Conservation (phyloP, 768 basidiomycete genomes). For the Plicaturopsis crispa region DNA sequence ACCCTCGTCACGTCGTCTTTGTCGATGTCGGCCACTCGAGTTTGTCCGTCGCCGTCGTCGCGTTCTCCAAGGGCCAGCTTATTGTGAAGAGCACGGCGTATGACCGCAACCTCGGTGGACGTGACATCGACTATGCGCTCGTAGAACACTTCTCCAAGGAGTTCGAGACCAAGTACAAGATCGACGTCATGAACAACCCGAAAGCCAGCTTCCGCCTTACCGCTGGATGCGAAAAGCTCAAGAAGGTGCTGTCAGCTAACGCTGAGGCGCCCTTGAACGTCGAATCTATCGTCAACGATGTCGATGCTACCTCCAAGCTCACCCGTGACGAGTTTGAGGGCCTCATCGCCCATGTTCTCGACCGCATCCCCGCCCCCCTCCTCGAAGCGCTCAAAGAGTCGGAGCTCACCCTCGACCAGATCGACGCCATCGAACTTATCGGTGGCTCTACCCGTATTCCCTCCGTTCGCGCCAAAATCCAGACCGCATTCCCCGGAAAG, state of each 20-base stretch:
- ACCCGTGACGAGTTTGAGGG: slow-evolving; percentile 76
- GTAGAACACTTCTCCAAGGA: slow-evolving; percentile 83
- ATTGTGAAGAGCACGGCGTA: slow-evolving; percentile 82
- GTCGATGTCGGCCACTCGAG: slow-evolving; percentile 94
- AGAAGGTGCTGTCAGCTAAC: slow-evolving; percentile 96
- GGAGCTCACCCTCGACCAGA: slow-evolving; percentile 73
- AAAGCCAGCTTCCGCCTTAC: slow-evolving; percentile 90
- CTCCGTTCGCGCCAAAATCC: slow-evolving; percentile 83
- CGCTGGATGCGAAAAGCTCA: slow-evolving; percentile 87
- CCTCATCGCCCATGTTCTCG: slow-evolving; percentile 70
- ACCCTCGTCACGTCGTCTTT: slow-evolving; percentile 83
- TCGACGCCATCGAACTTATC: slow-evolving; percentile 88
- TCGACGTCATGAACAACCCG: slow-evolving; percentile 85
- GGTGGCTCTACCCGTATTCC: slow-evolving; percentile 93
- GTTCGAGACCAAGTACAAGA: slow-evolving; percentile 97
- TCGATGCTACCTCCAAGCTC: slow-evolving; percentile 86
- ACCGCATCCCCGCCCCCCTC: slow-evolving; percentile 70
- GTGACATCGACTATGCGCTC: slow-evolving; percentile 92
- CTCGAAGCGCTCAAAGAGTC: slow-evolving; percentile 75
- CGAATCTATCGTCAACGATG: slow-evolving; percentile 93
- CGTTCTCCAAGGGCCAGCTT: slow-evolving; percentile 92
- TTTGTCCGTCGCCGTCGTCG: slow-evolving; percentile 80
- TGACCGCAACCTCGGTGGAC: slow-evolving; percentile 91
- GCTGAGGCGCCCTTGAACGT: slow-evolving; percentile 82
- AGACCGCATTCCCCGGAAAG: slow-evolving; percentile 76